phyloP scores from a whole-genome alignment of 2,329 filamentous ascomycete genomes.

The Venturia oleaginea region DNA sequence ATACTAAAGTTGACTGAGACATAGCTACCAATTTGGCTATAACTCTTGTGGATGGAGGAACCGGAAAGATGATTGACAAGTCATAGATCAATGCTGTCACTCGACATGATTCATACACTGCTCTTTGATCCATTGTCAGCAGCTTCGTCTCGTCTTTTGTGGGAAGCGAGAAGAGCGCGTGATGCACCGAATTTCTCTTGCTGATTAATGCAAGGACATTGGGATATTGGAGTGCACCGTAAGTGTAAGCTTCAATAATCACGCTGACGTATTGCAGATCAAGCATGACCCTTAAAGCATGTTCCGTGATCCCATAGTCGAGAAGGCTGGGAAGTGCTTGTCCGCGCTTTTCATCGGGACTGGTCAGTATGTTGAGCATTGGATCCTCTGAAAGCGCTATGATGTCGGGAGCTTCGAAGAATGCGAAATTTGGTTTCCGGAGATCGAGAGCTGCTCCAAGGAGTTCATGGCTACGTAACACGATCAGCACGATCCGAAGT shows the following conservation, averaged over 20 bases:
- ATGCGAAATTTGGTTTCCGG: not conserved
- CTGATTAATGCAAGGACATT: not conserved
- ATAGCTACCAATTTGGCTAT: not conserved
- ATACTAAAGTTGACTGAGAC: not conserved
- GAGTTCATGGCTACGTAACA: not conserved
- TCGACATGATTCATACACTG: slow-evolving; percentile 7
- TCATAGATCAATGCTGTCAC: slow-evolving; percentile 4
- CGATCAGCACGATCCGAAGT: not conserved
- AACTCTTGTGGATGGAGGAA: not conserved
- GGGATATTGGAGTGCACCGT: not conserved
- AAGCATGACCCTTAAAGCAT: not conserved
- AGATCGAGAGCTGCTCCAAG: not conserved
- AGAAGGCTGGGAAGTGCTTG: not conserved
- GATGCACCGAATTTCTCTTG: not conserved
- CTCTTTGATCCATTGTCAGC: slow-evolving; percentile 4
- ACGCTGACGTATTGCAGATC: slow-evolving; percentile 5
- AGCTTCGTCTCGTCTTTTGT: not conserved
- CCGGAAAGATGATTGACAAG: not conserved
- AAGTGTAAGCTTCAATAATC: slow-evolving; percentile 8
- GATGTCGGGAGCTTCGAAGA: not conserved
- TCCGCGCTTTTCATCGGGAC: not conserved
- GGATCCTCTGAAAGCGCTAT: not conserved
- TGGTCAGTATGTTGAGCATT: not conserved
- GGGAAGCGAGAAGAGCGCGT: not conserved
- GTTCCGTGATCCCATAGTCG: not conserved